Evolutionary conservation across 2,329 filamentous ascomycete species (phyloP), one percentile per base, ranked within the genome.

Genomic region (Trichocomaceae sp.): DNA sequence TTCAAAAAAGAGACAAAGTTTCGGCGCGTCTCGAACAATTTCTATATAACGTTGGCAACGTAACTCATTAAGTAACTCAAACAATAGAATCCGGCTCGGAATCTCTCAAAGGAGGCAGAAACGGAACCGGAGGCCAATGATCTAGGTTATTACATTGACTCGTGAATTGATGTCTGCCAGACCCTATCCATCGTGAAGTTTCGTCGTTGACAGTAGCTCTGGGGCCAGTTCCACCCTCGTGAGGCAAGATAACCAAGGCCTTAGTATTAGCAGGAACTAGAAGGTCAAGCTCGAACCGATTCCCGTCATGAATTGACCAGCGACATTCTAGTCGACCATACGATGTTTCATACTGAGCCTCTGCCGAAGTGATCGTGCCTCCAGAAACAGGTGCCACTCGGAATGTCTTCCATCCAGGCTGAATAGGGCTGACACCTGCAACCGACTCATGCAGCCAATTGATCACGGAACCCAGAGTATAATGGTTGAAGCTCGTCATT

Each of bases 401-500:
- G 9, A 47, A 15, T 19, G 29, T 19, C 17, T 47, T 47, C 46
- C 29, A 47, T 12, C 46, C 46, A n/a, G 33, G 33, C 13, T 5
- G 2, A 37, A 37, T 37, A 26, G 23, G 23, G 23, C 23, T 26
- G 23, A 26, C 7, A 26, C 69, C 70, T 0, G 64, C 69, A 17
- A 71, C 61, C 13, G 61, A 62, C 19, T 62, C 56, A 55, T 76
- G 70, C 37, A 75, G 57, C 71, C 71, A 76, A 17, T 70, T 66
- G 1, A 64, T 66, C 9, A 75, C 67, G 1, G 67, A 67, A 0
- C 72, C 73, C 2, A 75, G 61, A 0, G 73, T 70, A 39, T 75
- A 74, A 47, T 76, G 73, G 47, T 75, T 74, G 53, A 73, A 73
- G 37, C 67, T 71, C 0, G 72, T 75, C 73, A 75, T 75, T 15